phyloP scores from a whole-genome alignment of 2,329 filamentous ascomycete species.

The Amauroascus niger region DNA sequence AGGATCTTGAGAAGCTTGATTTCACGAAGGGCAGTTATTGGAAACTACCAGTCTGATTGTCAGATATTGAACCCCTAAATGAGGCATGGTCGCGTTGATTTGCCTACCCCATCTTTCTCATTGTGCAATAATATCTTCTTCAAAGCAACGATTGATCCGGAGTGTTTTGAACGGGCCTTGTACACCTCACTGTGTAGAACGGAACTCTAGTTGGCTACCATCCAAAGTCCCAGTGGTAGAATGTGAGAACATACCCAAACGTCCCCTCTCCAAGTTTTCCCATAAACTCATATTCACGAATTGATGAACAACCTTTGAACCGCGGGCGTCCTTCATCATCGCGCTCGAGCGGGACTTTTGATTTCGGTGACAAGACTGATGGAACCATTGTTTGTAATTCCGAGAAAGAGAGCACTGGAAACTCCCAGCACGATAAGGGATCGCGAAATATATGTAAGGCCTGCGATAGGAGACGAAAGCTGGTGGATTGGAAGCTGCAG shows the following conservation, averaged over 20 bases:
- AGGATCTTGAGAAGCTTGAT: conserved; percentile 95
- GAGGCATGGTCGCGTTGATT: not conserved
- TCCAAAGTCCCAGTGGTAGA: not conserved
- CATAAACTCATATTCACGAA: conserved; percentile 34
- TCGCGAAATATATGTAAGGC: not conserved
- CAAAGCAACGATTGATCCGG: conserved; percentile 67
- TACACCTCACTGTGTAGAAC: conserved; percentile 62
- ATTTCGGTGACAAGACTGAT: conserved; percentile 21
- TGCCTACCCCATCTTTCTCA: conserved; percentile 81
- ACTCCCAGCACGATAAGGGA: not conserved
- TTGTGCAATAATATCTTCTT: conserved; percentile 99
- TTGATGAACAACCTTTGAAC: conserved; percentile 70
- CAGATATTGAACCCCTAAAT: not conserved
- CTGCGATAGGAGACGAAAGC: too few relatives aligned
- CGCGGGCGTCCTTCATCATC: conserved; percentile 42
- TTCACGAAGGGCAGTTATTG: conserved; percentile 94
- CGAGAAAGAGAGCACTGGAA: not conserved
- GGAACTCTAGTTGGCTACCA: conserved; percentile 15
- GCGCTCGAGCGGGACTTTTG: conserved; percentile 37
- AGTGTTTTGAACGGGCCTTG: conserved; percentile 69
- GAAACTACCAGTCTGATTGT: conserved; percentile 52
- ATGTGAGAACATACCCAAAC: conserved; percentile 60
- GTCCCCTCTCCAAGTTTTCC: conserved; percentile 77
- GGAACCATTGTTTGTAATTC: conserved; percentile 25
- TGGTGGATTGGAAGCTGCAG: too few relatives aligned